A percentile compares a stretch with the other conserved stretches of the same genome.
Evolutionary conservation across 2,329 filamentous ascomycete species (phyloP).

Genomic region (Cladophialophora bantiana): DNA sequence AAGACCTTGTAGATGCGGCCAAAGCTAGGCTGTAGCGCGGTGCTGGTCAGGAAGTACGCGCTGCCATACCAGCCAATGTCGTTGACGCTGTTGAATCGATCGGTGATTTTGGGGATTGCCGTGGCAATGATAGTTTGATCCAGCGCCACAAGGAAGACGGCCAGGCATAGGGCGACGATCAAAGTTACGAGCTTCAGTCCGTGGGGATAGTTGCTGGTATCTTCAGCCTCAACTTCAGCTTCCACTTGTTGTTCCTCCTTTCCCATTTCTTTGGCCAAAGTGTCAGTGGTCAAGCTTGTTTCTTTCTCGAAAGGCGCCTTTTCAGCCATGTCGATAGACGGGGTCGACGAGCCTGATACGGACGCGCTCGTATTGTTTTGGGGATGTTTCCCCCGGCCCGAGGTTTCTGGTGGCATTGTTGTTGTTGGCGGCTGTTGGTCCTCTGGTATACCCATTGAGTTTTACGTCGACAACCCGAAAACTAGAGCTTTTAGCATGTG

Average conservation of each 20-base stretch:
- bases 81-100: conserved; percentile 39
- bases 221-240: not conserved
- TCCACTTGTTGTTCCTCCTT: conserved; percentile 12
- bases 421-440: not conserved
- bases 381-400: not conserved
- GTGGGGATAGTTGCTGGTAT: conserved; percentile 37
- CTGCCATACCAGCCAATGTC: conserved; percentile 42
- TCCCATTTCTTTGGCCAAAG: not conserved
- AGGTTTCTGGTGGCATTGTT: not conserved
- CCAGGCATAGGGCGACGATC: conserved; percentile 44
- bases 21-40: conserved; percentile 37
- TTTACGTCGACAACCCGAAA: not conserved
- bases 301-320: conserved; percentile 11
- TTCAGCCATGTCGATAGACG: conserved; percentile 6
- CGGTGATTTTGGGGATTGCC: conserved; percentile 41
- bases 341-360: conserved; percentile 15
- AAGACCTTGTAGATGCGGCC: conserved; percentile 40
- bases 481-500: not conserved
- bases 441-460: conserved; percentile 13
- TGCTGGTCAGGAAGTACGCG: conserved; percentile 41
- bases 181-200: conserved; percentile 46
- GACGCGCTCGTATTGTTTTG: not conserved
- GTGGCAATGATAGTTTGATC: conserved; percentile 47
- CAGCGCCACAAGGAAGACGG: conserved; percentile 50
- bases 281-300: not conserved